These are phyloP conservation scores for Cornus florida DNA, from an alignment of 148 eudicot species.

Conservation along the genomic window DNA sequence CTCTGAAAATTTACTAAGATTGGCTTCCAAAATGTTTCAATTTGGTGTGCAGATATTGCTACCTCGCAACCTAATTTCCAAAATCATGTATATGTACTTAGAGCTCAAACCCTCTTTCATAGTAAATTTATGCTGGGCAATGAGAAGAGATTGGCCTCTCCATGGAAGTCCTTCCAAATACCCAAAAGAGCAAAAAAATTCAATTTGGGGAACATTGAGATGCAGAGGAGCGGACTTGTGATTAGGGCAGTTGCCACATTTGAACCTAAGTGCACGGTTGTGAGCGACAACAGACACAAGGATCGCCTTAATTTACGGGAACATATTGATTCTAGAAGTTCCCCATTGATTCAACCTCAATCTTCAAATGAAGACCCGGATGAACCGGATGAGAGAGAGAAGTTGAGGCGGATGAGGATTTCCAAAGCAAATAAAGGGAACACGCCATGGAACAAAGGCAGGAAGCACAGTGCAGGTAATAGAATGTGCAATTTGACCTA, in stretches of 20 bases:
- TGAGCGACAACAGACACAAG: slow-evolving; percentile 27
- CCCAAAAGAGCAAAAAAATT: slow-evolving; percentile 25
- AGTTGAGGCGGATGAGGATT: slow-evolving; percentile 77
- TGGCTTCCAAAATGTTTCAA: slow-evolving; percentile 3
- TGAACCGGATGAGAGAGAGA: slow-evolving; percentile 67
- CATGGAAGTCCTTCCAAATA: slow-evolving; percentile 39
- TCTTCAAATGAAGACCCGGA: slow-evolving; percentile 43
- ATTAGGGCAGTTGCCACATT: slow-evolving; percentile 75
- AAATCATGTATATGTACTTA: slow-evolving; percentile 26
- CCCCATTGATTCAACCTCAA: slow-evolving; percentile 17
- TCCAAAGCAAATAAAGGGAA: slow-evolving; percentile 96
- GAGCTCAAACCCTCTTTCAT: slow-evolving; percentile 36
- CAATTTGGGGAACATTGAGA: slow-evolving; percentile 22
- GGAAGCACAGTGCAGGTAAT: slow-evolving; percentile 87
- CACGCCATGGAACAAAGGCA: slow-evolving; percentile 92
- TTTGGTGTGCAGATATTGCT: slow-evolving; percentile 70
- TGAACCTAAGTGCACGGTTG: slow-evolving; percentile 39
- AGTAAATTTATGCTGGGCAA: slow-evolving; percentile 34
- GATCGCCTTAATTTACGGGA: slow-evolving; percentile 17
- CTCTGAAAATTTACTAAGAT: slow-evolving; percentile 1
- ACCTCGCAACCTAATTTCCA: slow-evolving; percentile 55
- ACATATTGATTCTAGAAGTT: slow-evolving; percentile 23
- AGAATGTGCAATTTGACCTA: not conserved
- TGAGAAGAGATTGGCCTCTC: slow-evolving; percentile 43
- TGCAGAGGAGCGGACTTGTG: slow-evolving; percentile 28